Evolutionary conservation across 257 asterid species (phyloP).

Genomic region (Solanum tarapatanum): DNA sequence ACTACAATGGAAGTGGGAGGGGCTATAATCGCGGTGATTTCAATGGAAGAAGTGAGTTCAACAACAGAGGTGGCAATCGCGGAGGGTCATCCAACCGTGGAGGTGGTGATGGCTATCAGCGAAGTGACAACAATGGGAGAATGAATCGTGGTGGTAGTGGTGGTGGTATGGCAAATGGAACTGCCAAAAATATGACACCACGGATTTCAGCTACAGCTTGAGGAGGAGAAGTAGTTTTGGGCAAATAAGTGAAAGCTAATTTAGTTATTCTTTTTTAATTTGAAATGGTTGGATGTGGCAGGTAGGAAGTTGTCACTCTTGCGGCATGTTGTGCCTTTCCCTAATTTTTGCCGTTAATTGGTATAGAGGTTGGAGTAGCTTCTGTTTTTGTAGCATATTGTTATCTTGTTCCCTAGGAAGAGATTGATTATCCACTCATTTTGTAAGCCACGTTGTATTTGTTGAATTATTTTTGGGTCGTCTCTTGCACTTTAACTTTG

Average conservation of each 20-base stretch:
- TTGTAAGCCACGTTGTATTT: not conserved
- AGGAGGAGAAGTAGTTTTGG: not conserved
- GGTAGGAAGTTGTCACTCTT: not conserved
- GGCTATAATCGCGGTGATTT: slow-evolving; percentile 49
- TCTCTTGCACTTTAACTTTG: not conserved
- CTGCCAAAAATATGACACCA: slow-evolving; percentile 9
- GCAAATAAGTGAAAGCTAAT: not conserved
- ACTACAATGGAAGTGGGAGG: slow-evolving; percentile 59
- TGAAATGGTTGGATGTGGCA: not conserved
- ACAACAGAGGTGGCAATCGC: slow-evolving; percentile 46
- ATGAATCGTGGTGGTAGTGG: slow-evolving; percentile 45
- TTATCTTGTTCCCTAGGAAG: not conserved
- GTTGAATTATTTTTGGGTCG: not conserved
- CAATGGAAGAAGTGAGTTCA: slow-evolving; percentile 42
- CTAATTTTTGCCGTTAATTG: not conserved
- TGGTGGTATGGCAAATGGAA: slow-evolving; percentile 16
- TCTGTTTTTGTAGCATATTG: not conserved
- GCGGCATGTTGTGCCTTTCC: not conserved
- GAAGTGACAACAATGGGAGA: slow-evolving; percentile 9
- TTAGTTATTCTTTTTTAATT: not conserved
- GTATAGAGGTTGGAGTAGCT: slow-evolving; percentile 4
- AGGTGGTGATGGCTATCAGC: slow-evolving; percentile 53
- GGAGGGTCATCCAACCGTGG: slow-evolving; percentile 44
- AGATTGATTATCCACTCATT: not conserved
- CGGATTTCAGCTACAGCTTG: slow-evolving; percentile 3